A percentile compares a stretch with the other conserved stretches of the same genome.
phyloP scores from a whole-genome alignment of 805 yeast species.

The Lachancea nothofagi region DNA sequence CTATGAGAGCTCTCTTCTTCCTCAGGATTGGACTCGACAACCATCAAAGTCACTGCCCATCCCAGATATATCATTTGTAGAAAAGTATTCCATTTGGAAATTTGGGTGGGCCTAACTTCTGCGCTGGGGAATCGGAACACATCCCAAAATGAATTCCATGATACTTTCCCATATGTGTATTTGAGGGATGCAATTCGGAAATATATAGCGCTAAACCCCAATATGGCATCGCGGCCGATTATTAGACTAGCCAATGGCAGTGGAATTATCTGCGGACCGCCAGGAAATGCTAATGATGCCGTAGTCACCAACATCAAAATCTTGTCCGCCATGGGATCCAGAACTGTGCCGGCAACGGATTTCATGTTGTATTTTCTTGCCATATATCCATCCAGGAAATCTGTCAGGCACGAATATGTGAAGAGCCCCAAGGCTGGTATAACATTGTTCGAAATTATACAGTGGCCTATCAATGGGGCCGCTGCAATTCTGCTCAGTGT shows the following conservation, averaged over 20 bases:
- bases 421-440: conserved; percentile 66
- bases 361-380: conserved; percentile 76
- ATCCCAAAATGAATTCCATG: conserved; percentile 69
- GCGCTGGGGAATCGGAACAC: conserved; percentile 68
- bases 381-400: conserved; percentile 83
- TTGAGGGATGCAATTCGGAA: conserved; percentile 57
- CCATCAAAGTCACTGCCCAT: conserved; percentile 41
- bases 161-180: conserved; percentile 28
- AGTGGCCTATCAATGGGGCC: conserved; percentile 82
- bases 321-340: conserved; percentile 96
- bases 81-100: conserved; percentile 85
- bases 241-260: conserved; percentile 59
- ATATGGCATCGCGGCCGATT: conserved; percentile 74
- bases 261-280: conserved; percentile 61
- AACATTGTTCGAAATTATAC: conserved; percentile 59
- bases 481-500: conserved; percentile 75
- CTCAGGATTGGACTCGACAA: conserved; percentile 12
- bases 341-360: conserved; percentile 79
- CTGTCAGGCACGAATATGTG: conserved; percentile 83
- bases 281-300: conserved; percentile 52
- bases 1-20: conserved; percentile 9
- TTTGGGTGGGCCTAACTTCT: conserved; percentile 78
- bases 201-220: conserved; percentile 67
- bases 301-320: conserved; percentile 83
- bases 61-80: conserved; percentile 90